Conservation (phyloP, 2,329 filamentous ascomycete genomes). For the Diaporthe sp. region DNA sequence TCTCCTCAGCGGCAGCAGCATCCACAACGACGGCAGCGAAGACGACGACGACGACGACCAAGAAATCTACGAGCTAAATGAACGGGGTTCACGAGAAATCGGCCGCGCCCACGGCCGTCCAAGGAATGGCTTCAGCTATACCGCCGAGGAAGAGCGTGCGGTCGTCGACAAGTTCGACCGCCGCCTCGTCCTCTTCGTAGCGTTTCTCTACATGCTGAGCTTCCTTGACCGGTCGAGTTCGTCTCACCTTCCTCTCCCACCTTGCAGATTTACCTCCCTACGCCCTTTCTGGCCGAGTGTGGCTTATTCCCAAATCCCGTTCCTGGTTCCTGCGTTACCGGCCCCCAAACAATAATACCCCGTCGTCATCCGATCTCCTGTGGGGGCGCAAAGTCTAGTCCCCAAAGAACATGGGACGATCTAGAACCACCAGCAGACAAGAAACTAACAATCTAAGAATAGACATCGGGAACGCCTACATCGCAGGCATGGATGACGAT, state of each 20-base stretch:
- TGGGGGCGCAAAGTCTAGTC: constrained; percentile 3
- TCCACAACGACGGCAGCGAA: background rate
- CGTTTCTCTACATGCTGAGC: constrained; percentile 85
- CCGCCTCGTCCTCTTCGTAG: constrained; percentile 83
- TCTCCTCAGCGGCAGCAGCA: constrained; percentile 26
- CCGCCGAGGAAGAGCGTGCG: constrained; percentile 77
- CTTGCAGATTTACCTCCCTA: background rate
- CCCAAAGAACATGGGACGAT: constrained; percentile 6
- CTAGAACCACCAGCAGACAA: background rate
- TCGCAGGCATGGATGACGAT: constrained; percentile 75
- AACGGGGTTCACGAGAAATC: background rate
- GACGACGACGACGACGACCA: constrained; percentile 21
- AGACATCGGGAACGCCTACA: constrained; percentile 75
- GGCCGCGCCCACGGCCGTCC: background rate
- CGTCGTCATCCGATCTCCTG: background rate
- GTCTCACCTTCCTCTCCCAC: constrained; percentile 46
- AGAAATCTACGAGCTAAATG: constrained; percentile 45
- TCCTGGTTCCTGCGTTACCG: constrained; percentile 14
- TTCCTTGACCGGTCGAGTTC: constrained; percentile 89
- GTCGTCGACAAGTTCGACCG: constrained; percentile 84
- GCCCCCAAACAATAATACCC: background rate
- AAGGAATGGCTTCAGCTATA: constrained; percentile 56
- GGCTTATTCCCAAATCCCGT: background rate
- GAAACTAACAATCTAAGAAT: constrained; percentile 10
- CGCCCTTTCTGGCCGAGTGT: background rate